phyloP scores from a whole-genome alignment of 1,284 basidiomycete genomes.

The Ceratobasidium sp. region DNA sequence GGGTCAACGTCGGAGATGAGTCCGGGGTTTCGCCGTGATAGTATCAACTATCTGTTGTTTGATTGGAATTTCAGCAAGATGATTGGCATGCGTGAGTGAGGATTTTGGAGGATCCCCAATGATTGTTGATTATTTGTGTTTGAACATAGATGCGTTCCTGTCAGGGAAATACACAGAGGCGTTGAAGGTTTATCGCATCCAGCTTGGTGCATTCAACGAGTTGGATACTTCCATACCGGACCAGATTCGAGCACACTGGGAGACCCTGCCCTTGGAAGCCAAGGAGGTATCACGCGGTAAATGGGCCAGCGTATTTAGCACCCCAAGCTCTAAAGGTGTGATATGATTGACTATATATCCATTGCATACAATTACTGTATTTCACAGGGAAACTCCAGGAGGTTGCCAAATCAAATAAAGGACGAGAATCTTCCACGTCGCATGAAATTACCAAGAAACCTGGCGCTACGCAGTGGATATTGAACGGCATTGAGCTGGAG shows the following conservation, averaged over 20 bases:
- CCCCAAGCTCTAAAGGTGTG: not conserved
- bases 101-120: not conserved
- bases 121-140: not conserved
- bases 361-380: not conserved
- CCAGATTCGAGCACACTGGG: not conserved
- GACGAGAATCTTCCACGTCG: not conserved
- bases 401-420: not conserved
- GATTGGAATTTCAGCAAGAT: slow-evolving; percentile 16
- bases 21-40: slow-evolving; percentile 1
- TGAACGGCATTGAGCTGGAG: slow-evolving; percentile 7
- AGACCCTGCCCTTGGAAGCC: not conserved
- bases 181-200: not conserved
- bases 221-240: not conserved
- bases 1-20: slow-evolving; percentile 15
- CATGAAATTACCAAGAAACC: not conserved
- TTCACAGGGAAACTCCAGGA: not conserved
- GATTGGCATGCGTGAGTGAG: not conserved
- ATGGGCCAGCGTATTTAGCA: not conserved
- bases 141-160: not conserved
- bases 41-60: not conserved
- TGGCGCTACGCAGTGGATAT: slow-evolving; percentile 5
- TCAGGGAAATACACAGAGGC: not conserved
- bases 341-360: too few relatives aligned
- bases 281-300: not conserved
- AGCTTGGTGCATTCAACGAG: not conserved